Evolutionary conservation across 129 eudicot genomes (phyloP), one percentile per base, ranked within the genome.

Genomic region (Escallonia herrerae): DNA sequence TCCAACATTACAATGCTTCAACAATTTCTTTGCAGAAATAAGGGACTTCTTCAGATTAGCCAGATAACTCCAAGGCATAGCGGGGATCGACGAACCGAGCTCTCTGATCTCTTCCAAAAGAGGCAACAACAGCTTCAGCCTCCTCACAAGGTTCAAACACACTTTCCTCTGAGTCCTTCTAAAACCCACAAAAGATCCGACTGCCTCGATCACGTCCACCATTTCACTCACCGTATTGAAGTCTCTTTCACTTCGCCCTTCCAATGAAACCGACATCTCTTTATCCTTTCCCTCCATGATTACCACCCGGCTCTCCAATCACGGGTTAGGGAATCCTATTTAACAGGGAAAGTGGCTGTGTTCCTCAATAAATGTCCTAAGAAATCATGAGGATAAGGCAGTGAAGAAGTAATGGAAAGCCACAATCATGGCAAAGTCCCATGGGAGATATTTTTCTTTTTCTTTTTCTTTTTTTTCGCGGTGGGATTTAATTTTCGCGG

Each of bases 21-120:
- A 74, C 81, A 85, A 51, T 33, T 81, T 81, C 78, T 81, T 81
- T 3, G 87, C 86, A 78, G 84, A 76, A 71, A 66, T 61, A 13
- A 84, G 65, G 14, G 90, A 70, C 40, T 79, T 85, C 47, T 68
- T 82, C 62, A 85, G 53, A 61, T 51, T 46, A 60, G 58, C 38
- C 78, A 85, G 64, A 6, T 66, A 71, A 45, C 49, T 72, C 49
- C 81, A 61, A 37, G 70, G 76, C 49, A 41, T 63, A 39, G 71
- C 64, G 6, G 78, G 62, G 58, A 69, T 58, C 46, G 65, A 42
- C 22, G 57, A 58, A 66, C 79, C 67, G 51, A 79, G 64, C 52
- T 85, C 91, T 62, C 44, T 82, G 39, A 78, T 79, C 73, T 85
- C 91, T 71, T 85, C 87, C 12, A 85, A 70, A 52, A 82, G 81